phyloP scores from a whole-genome alignment of 371 early-diverging fungal species.

The Mucor piriformis region DNA sequence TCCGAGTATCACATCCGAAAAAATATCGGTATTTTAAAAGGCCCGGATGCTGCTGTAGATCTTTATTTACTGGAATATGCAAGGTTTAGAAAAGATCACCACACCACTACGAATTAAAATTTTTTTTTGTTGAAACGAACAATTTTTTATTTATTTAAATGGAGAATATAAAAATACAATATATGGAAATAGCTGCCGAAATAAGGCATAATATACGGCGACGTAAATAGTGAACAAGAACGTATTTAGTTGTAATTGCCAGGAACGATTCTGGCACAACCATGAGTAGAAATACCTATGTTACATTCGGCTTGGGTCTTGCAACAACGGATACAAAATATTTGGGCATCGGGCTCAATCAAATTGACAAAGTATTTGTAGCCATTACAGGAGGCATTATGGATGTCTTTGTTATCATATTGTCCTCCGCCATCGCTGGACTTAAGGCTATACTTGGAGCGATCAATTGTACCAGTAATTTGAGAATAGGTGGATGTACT shows the following conservation, averaged over 20 bases:
- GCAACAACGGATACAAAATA: conserved; percentile 44
- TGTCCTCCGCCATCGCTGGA: conserved; percentile 45
- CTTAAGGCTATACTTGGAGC: conserved; percentile 22
- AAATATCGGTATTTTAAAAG: too few relatives aligned
- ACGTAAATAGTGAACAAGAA: not conserved
- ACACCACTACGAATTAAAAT: too few relatives aligned
- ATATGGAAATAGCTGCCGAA: not conserved
- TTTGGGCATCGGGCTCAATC: conserved; percentile 39
- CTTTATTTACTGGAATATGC: too few relatives aligned
- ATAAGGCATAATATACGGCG: too few relatives aligned
- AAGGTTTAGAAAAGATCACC: too few relatives aligned
- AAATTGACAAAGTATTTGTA: conserved; percentile 49
- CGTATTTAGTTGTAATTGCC: conserved; percentile 20
- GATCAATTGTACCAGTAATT: conserved; percentile 42
- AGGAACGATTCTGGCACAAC: conserved; percentile 26
- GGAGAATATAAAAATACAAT: not conserved
- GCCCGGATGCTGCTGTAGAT: too few relatives aligned
- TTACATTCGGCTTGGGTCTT: conserved; percentile 22
- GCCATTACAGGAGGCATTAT: conserved; percentile 34
- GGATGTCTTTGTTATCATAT: conserved; percentile 38
- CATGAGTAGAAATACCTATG: conserved; percentile 16
- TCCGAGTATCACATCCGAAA: too few relatives aligned
- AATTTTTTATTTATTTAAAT: too few relatives aligned
- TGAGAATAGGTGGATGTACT: conserved; percentile 34
- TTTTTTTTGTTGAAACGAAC: too few relatives aligned